Evolutionary conservation across 495 filamentous ascomycete genomes (phyloP).

Genomic region (Venustampulla echinocandica): DNA sequence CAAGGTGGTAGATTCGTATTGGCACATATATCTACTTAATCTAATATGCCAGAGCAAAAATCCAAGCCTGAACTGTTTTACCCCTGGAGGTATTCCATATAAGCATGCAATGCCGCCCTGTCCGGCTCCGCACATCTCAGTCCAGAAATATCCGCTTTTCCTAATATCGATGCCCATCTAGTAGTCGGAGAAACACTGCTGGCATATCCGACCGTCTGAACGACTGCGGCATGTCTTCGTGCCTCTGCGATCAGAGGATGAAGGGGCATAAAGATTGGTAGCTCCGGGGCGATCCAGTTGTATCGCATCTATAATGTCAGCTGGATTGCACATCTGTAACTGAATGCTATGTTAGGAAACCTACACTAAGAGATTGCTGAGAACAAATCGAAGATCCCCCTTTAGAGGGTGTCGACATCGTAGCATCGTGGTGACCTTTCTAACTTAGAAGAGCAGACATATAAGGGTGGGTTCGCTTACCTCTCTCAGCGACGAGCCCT

Average conservation of each 20-base stretch:
- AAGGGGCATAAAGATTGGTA: conserved; percentile 4
- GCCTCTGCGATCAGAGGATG: conserved; percentile 3
- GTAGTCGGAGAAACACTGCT: background rate
- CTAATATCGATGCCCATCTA: conserved; percentile 2
- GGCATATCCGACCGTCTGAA: background rate
- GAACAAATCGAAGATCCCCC: background rate
- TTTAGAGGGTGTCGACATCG: background rate
- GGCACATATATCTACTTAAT: too few relatives aligned
- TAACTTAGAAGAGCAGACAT: background rate
- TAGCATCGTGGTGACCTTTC: background rate
- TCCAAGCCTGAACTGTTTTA: background rate
- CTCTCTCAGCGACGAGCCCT: background rate
- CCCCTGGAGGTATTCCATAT: conserved; percentile 4
- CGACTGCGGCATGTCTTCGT: background rate
- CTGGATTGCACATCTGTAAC: background rate
- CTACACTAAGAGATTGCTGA: background rate
- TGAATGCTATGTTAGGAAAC: background rate
- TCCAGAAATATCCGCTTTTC: background rate
- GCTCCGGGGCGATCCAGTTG: background rate
- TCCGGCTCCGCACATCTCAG: background rate
- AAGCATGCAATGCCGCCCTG: background rate
- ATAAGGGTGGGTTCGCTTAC: background rate
- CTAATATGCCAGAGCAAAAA: too few relatives aligned
- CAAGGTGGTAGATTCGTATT: too few relatives aligned
- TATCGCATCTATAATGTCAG: conserved; percentile 2